These are phyloP conservation scores for Moesziomyces globuligerus DNA, from an alignment of 1,284 basidiomycete species.

Conservation along the genomic window DNA sequence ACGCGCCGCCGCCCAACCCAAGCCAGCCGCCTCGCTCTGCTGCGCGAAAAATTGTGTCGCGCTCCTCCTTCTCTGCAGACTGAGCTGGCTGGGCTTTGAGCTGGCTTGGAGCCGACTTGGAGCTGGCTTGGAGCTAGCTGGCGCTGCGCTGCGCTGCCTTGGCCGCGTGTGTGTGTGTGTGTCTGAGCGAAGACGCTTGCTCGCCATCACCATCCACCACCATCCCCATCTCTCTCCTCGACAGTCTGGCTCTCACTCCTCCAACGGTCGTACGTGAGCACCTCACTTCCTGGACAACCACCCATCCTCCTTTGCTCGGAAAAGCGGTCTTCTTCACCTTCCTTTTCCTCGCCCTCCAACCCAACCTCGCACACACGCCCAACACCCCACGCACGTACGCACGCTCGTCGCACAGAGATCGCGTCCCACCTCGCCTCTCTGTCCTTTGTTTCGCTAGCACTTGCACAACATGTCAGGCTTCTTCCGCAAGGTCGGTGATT, in stretches of 20 bases:
- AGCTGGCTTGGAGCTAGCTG: no score
- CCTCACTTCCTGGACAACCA: slow-evolving; percentile 35
- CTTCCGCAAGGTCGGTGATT: slow-evolving; percentile 65
- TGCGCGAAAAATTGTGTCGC: slow-evolving; percentile 38
- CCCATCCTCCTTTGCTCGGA: slow-evolving; percentile 25
- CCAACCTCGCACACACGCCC: neutral
- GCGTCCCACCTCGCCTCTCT: slow-evolving; percentile 28
- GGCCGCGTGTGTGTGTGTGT: no score
- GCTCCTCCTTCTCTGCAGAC: no score
- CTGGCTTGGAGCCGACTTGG: no score
- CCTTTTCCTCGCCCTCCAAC: slow-evolving; percentile 38
- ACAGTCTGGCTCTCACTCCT: slow-evolving; percentile 26
- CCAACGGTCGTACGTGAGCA: slow-evolving; percentile 9
- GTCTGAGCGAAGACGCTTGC: neutral
- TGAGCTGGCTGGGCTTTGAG: no score
- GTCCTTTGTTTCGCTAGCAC: slow-evolving; percentile 2
- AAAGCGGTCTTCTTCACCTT: slow-evolving; percentile 43
- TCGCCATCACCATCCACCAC: slow-evolving; percentile 28
- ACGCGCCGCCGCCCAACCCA: no score
- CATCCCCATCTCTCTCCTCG: slow-evolving; percentile 25
- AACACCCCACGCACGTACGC: neutral
- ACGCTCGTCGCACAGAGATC: slow-evolving; percentile 15
- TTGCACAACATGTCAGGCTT: slow-evolving; percentile 61
- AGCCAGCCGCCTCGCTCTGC: no score
- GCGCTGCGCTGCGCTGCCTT: no score